phyloP scores from a whole-genome alignment of 177 flowering plant species.

The Vitis hybrid region DNA sequence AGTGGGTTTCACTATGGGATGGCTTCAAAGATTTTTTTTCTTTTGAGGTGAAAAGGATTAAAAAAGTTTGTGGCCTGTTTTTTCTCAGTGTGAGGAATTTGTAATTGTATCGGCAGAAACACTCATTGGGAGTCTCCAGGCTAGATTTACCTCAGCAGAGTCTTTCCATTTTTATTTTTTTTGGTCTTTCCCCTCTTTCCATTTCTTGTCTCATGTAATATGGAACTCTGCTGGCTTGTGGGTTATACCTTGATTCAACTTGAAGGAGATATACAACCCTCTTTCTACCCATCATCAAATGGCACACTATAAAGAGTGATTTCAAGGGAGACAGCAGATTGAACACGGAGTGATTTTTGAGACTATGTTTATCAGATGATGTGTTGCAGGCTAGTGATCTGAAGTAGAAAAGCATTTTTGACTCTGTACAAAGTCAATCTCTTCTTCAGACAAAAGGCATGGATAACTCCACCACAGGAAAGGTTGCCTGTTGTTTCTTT shows the following conservation, averaged over 20 bases:
- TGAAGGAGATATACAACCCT: slow-evolving; percentile 13
- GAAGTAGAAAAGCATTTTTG: slow-evolving; percentile 8
- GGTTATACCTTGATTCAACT: slow-evolving; percentile 6
- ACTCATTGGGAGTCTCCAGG: slow-evolving; percentile 16
- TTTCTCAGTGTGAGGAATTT: slow-evolving; percentile 24
- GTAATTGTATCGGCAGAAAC: slow-evolving; percentile 30
- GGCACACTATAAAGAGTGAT: slow-evolving; percentile 39
- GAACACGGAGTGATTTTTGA: slow-evolving; percentile 1
- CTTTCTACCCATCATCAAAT: slow-evolving; percentile 8
- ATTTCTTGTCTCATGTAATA: slow-evolving; percentile 14
- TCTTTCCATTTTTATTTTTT: slow-evolving; percentile 9
- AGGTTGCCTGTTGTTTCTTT: slow-evolving; percentile 1
- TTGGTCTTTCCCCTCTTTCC: no score
- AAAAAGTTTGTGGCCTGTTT: slow-evolving; percentile 21
- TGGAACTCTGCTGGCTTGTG: slow-evolving; percentile 26
- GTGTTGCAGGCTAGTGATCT: slow-evolving; percentile 8
- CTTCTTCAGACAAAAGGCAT: slow-evolving; percentile 2
- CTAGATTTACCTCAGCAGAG: slow-evolving; percentile 19
- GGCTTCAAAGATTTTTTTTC: slow-evolving; percentile 11
- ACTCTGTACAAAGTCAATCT: slow-evolving; percentile 11
- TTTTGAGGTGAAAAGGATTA: slow-evolving; percentile 17
- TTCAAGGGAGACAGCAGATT: slow-evolving; percentile 5
- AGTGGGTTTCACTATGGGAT: slow-evolving; percentile 7
- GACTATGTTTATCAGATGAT: neutral
- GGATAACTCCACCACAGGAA: neutral